A percentile compares a stretch with the other conserved stretches of the same genome.
Conservation (phyloP, 2,329 filamentous ascomycete genomes). For the Colletotrichum filicis region DNA sequence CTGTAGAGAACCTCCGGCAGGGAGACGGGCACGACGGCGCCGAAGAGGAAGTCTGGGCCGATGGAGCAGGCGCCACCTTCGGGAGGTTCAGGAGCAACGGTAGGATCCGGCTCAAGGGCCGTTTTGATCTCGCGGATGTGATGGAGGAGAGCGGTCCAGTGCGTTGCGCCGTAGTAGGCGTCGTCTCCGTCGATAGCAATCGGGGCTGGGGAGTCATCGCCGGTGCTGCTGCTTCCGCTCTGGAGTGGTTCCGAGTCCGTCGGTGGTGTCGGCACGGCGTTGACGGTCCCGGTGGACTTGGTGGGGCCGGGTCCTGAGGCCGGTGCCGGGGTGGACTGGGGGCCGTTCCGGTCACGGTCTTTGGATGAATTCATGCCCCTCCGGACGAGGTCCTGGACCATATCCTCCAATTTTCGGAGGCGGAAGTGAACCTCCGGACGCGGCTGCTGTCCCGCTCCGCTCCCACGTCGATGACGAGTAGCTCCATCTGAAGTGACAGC, state of each 20-base stretch:
- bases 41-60: slow-evolving; percentile 48
- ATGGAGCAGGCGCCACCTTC: slow-evolving; percentile 36
- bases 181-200: slow-evolving; percentile 9
- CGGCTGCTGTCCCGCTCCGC: background rate
- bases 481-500: slow-evolving; percentile 5
- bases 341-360: background rate
- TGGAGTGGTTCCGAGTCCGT: slow-evolving; percentile 14
- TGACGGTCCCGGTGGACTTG: background rate
- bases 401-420: slow-evolving; percentile 52
- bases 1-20: slow-evolving; percentile 45
- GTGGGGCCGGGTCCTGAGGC: background rate
- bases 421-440: slow-evolving; percentile 51
- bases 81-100: background rate
- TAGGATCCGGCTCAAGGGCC: slow-evolving; percentile 41
- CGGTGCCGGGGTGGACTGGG: background rate
- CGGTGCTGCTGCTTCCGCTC: background rate
- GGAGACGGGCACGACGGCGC: slow-evolving; percentile 40
- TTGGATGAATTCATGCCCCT: background rate
- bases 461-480: background rate
- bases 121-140: slow-evolving; percentile 54
- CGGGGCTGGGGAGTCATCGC: background rate
- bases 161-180: slow-evolving; percentile 50
- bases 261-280: slow-evolving; percentile 18
- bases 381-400: slow-evolving; percentile 50
- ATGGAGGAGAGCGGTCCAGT: slow-evolving; percentile 54